Conservation (phyloP, 345 rosid genomes). For the Carallia pectinifolia region DNA sequence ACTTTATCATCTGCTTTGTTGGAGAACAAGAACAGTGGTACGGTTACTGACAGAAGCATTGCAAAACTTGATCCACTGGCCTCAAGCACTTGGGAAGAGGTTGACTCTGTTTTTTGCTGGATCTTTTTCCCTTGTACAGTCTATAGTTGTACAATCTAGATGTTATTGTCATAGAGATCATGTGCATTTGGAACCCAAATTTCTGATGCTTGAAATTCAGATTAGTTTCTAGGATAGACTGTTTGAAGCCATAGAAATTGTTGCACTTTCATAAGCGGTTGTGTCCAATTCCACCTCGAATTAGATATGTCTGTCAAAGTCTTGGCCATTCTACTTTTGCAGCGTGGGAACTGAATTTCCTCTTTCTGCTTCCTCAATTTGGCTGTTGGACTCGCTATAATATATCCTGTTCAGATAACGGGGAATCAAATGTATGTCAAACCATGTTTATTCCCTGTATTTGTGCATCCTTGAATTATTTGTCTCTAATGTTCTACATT, state of each 20-base stretch:
- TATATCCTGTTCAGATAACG: neutral
- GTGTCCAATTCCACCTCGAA: neutral
- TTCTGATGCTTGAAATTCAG: neutral
- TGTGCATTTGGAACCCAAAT: too few relatives aligned
- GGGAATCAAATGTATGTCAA: neutral
- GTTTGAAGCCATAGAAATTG: neutral
- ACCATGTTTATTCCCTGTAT: neutral
- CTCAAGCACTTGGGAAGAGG: constrained; percentile 97
- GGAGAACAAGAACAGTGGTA: constrained; percentile 40
- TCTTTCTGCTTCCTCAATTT: neutral
- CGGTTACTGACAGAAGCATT: constrained; percentile 51
- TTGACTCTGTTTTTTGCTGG: constrained; percentile 24
- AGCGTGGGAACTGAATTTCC: neutral
- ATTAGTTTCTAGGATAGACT: constrained; percentile 3
- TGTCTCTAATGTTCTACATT: too few relatives aligned
- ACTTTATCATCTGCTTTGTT: constrained; percentile 56
- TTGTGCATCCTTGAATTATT: too few relatives aligned
- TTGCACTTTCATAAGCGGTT: neutral
- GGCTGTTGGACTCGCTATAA: neutral
- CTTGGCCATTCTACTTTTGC: neutral
- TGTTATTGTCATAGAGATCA: neutral
- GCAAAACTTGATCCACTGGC: constrained; percentile 72
- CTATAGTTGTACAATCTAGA: neutral
- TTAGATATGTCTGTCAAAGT: too few relatives aligned
- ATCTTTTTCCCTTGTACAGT: neutral